Evolutionary conservation across 2,329 filamentous ascomycete species (phyloP).

Genomic region (Ciborinia camelliae): DNA sequence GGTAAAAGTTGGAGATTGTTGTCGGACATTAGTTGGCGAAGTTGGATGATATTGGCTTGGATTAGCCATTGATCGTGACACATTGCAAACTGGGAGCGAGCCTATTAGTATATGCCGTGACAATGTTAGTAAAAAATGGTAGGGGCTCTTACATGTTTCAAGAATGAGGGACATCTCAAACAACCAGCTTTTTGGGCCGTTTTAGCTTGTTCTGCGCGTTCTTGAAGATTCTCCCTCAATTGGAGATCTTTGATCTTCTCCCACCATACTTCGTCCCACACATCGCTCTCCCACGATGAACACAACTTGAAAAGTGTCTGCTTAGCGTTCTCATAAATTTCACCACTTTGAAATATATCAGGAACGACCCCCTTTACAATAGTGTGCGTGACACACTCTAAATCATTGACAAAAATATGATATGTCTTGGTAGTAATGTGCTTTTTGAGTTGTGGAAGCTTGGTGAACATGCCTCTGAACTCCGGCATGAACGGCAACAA

Average conservation of each 20-base stretch:
- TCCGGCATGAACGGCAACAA: conserved; percentile 75
- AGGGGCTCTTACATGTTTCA: conserved; percentile 72
- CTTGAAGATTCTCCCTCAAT: conserved; percentile 74
- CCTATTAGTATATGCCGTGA: neutral
- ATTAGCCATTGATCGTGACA: conserved; percentile 96
- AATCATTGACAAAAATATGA: conserved; percentile 69
- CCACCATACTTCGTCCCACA: conserved; percentile 85
- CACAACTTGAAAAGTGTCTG: conserved; percentile 67
- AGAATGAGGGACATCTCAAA: conserved; percentile 69
- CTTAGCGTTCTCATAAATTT: conserved; percentile 53
- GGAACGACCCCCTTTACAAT: conserved; percentile 56
- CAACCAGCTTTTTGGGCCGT: conserved; percentile 64
- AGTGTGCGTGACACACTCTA: conserved; percentile 81
- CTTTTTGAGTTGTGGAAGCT: conserved; percentile 61
- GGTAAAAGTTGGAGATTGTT: conserved; percentile 94
- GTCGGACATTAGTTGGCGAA: conserved; percentile 88
- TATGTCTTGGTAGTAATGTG: conserved; percentile 66
- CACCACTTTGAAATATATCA: conserved; percentile 54
- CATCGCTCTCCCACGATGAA: conserved; percentile 66
- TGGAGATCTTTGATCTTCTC: conserved; percentile 76
- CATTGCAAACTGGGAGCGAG: conserved; percentile 71
- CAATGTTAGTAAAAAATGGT: neutral
- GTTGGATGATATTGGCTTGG: conserved; percentile 83
- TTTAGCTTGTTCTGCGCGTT: conserved; percentile 61
- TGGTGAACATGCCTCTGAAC: conserved; percentile 65